Base-by-base conservation (phyloP, 495 filamentous ascomycete genomes). In the Xylaria nigripes region DNA sequence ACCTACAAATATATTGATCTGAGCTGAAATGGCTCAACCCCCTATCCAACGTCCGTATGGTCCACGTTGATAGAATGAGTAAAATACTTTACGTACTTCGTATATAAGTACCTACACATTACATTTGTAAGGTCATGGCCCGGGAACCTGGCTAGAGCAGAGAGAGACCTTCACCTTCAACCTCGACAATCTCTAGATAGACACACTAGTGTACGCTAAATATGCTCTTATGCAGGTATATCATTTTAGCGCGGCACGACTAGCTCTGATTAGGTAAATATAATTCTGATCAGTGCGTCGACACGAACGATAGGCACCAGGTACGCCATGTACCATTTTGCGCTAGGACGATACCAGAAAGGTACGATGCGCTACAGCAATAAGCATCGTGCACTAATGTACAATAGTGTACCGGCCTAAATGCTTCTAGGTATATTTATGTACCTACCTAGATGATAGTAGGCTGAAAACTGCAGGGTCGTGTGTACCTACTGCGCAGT, bases 11-110 rank as follows among this genome's bases (percentile, higher is more conserved):
- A 21, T 40, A 46, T 47, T 30, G 42, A 54, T 47, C 43, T 47
- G 44, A 54, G 51, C 51, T 54, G 51, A 54, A 54, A 43, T 48
- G 18, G 16, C n/a, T 42, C 42, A 13, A n/a, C n/a, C 51, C 51
- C 51, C 51, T 48, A 42, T 54, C 23, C 32, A 40, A 30, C 40
- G 50, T 24, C 34, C n/a, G 18, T 34, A 15, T 43, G 51, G 15
- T 4, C 43, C 32, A 53, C 51, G 30, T 22, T 32, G 32, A 34
- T 47, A 30, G 10, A 29, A 38, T 44, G 3, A 50, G 47, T 54
- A 36, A 36, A 36, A 36, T 5, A 36, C 32, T 36, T 36, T 36
- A 36, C 32, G 32, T 36, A 36, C 5, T 36, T 12, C 6, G 32
- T 36, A 36, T 36, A 15, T 12, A 15, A 36, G 25, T 29, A 29